Evolutionary conservation across 345 rosid genomes (phyloP).

Genomic region (Lepidium africanum): DNA sequence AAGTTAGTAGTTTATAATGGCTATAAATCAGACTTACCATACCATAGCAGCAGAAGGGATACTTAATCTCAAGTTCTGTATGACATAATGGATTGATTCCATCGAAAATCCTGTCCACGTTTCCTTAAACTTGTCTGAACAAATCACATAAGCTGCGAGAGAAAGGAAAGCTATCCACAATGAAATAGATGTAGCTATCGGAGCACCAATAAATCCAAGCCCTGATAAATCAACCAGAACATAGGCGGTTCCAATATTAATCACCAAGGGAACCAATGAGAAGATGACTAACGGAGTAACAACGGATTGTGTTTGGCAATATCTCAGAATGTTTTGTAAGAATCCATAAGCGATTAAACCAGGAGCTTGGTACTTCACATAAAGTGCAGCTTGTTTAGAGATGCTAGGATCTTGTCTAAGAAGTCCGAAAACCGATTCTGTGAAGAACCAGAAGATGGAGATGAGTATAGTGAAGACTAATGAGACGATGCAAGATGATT

Average conservation of each 20-base stretch:
- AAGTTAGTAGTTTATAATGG: not conserved
- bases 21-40: constrained; percentile 39
- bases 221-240: constrained; percentile 33
- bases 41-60: constrained; percentile 74
- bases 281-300: constrained; percentile 39
- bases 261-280: constrained; percentile 35
- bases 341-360: constrained; percentile 57
- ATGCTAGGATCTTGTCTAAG: constrained; percentile 56
- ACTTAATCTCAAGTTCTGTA: constrained; percentile 39
- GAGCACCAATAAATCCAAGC: constrained; percentile 59
- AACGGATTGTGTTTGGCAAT: constrained; percentile 69
- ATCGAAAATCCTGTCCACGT: constrained; percentile 60
- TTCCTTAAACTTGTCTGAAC: constrained; percentile 31
- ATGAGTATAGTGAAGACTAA: constrained; percentile 40
- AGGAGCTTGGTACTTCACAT: constrained; percentile 54
- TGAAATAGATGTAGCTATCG: constrained; percentile 64
- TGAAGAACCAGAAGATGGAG: constrained; percentile 53
- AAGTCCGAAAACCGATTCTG: constrained; percentile 40
- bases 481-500: constrained; percentile 65
- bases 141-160: constrained; percentile 38
- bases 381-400: constrained; percentile 46
- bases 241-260: constrained; percentile 45
- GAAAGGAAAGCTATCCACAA: constrained; percentile 46
- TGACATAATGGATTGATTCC: constrained; percentile 31
- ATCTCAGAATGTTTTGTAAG: constrained; percentile 60